Base-by-base conservation (phyloP, 257 asterid species). In the Knoxia roxburghii region DNA sequence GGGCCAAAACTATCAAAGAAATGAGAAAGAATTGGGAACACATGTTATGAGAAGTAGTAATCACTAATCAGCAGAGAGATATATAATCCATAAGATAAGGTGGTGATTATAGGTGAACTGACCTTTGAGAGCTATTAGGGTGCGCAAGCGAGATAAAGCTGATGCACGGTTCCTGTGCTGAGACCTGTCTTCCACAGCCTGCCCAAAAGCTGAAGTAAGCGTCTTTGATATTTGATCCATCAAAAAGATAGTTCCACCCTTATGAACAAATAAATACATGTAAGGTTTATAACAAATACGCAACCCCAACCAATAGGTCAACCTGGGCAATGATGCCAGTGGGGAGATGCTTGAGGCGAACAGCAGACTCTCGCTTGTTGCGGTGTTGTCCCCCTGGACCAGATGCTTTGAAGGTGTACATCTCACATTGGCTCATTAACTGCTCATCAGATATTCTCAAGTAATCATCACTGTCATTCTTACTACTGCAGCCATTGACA, bases 321-420 rank as follows among this genome's bases (percentile, higher is more conserved):
- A 60, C 65, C 97, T 93, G 99, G 66, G 96, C 88, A 53, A 73
- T 67, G 69, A 90, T 84, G 75, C 97, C 95, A 0, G 97, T 88
- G 7, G 97, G 99, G 24, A 80, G 83, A 78, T 93, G 99, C 87
- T 90, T 93, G 70, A 93, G 82, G 65, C 99, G 99, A 74, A 93
- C 99, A 54, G 99, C 95, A 41, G 99, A 81, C 78, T 93, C 99
- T 15, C 97, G 88, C 84, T 93, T 93, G 83, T 93, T 93, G 30
- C 99, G 97, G 82, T 93, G 99, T 77, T 93, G 99, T 48, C 99
- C 99, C 35, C 99, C 99, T 1, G 97, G 97, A 55, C 99, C 99
- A 1, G 97, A 90, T 37, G 89, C 77, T 81, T 84, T 93, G 75
- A 73, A 93, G 65, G 99, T 90, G 67, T 64, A 81, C 95, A 86